Evolutionary conservation across 352 stramenopile genomes (phyloP).

Genomic region (Albugo candida): DNA sequence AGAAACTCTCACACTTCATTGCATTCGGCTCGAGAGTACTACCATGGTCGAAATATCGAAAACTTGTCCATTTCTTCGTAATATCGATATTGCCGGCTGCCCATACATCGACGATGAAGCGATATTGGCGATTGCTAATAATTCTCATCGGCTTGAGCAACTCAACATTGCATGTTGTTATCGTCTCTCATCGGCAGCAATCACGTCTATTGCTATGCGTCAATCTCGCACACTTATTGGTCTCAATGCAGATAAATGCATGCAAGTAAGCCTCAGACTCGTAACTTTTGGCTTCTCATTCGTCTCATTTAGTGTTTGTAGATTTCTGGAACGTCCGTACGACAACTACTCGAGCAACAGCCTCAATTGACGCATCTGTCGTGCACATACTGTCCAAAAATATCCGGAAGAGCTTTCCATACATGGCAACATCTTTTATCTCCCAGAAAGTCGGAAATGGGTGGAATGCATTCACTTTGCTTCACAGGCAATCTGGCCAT

Average conservation of each 20-base stretch:
- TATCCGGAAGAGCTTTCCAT: constrained; percentile 26
- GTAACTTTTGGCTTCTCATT: background rate
- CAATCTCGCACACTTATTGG: constrained; percentile 14
- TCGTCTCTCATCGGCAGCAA: constrained; percentile 42
- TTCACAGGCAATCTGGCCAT: constrained; percentile 32
- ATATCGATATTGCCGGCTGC: constrained; percentile 54
- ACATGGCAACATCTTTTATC: constrained; percentile 5
- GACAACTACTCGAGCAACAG: constrained; percentile 36
- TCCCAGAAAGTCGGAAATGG: background rate
- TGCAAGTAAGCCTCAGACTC: constrained; percentile 20
- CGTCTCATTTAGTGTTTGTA: constrained; percentile 6
- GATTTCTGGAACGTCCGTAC: constrained; percentile 33
- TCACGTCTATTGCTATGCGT: constrained; percentile 29
- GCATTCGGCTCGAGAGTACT: constrained; percentile 49
- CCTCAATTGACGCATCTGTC: constrained; percentile 22
- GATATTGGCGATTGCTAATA: constrained; percentile 35
- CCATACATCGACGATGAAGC: constrained; percentile 55
- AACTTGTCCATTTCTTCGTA: constrained; percentile 17
- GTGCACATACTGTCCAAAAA: constrained; percentile 42
- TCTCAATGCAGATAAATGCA: constrained; percentile 33
- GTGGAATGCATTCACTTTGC: constrained; percentile 14
- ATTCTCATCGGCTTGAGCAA: constrained; percentile 22
- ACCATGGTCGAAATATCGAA: constrained; percentile 23
- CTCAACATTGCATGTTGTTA: constrained; percentile 72
- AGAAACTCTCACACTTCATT: constrained; percentile 24